A percentile compares a stretch with the other conserved stretches of the same genome.
Evolutionary conservation across 257 asterid genomes (phyloP).

Genomic region (Parsonsia alboflavescens): DNA sequence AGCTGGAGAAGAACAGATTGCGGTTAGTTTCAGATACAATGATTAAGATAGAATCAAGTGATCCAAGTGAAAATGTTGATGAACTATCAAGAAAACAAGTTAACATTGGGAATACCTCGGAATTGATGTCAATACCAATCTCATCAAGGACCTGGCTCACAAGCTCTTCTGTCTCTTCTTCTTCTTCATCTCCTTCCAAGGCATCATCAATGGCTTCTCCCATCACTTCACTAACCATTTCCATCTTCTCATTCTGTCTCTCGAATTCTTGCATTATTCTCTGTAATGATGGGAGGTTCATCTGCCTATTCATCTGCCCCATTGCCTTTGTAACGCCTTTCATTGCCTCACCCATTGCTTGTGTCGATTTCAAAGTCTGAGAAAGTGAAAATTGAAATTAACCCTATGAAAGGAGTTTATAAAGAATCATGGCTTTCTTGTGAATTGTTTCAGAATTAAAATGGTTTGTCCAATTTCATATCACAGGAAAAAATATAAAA

Average conservation of each 20-base stretch:
- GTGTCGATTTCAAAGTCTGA: constrained; percentile 93
- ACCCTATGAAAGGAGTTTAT: not conserved
- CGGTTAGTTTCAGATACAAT: not conserved
- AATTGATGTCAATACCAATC: constrained; percentile 83
- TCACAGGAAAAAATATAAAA: not conserved
- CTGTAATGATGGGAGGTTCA: constrained; percentile 95
- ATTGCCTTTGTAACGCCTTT: constrained; percentile 97
- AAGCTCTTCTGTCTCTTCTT: constrained; percentile 92
- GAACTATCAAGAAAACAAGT: not conserved
- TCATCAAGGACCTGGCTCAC: constrained; percentile 97
- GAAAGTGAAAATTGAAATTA: constrained; percentile 6
- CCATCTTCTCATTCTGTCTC: constrained; percentile 95
- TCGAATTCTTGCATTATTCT: constrained; percentile 98
- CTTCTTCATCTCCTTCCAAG: constrained; percentile 98
- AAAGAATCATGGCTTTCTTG: not conserved
- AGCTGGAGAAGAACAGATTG: constrained; percentile 41
- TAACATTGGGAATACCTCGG: constrained; percentile 52
- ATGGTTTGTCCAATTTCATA: not conserved
- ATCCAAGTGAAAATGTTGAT: not conserved
- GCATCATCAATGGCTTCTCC: constrained; percentile 99
- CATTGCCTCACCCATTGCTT: constrained; percentile 99
- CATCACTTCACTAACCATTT: constrained; percentile 88
- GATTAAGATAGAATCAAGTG: not conserved
- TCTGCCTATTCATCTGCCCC: constrained; percentile 99
- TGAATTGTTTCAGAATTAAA: not conserved